Conservation (phyloP, 352 stramenopile genomes). For the Phytophthora multivora region DNA sequence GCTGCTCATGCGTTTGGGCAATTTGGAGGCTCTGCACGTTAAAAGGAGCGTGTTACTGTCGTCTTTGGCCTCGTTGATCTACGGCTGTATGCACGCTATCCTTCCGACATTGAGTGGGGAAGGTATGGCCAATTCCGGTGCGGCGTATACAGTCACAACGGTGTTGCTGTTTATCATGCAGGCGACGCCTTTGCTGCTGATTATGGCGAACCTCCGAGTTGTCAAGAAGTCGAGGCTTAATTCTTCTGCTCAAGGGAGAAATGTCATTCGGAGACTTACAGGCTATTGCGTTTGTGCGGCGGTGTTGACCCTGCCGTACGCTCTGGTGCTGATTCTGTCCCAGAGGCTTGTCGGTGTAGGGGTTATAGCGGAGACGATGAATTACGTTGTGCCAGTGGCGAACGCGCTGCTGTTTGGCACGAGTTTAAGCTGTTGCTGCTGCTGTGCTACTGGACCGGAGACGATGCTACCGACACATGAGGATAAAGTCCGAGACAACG, state of each 20-base stretch:
- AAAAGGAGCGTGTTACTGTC: conserved; percentile 56
- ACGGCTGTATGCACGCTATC: conserved; percentile 58
- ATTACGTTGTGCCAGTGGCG: conserved; percentile 59
- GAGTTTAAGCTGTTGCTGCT: conserved; percentile 62
- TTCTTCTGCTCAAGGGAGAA: conserved; percentile 54
- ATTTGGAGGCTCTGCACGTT: conserved; percentile 57
- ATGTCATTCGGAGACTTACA: conserved; percentile 59
- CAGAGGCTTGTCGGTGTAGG: conserved; percentile 36
- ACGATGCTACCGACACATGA: conserved; percentile 7
- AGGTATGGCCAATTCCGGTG: not conserved
- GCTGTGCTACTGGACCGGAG: conserved; percentile 25
- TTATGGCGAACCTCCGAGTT: conserved; percentile 54
- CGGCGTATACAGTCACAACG: conserved; percentile 53
- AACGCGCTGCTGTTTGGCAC: conserved; percentile 76
- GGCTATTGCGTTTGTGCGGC: conserved; percentile 60
- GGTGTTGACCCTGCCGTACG: conserved; percentile 59
- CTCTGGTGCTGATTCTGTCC: conserved; percentile 43
- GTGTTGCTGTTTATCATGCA: conserved; percentile 54
- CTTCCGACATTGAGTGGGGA: conserved; percentile 30
- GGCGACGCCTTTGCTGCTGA: conserved; percentile 41
- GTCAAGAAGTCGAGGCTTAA: conserved; percentile 58
- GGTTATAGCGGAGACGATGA: conserved; percentile 54
- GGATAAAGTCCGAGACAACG: conserved; percentile 14
- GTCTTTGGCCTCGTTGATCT: conserved; percentile 47
- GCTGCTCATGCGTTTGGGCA: conserved; percentile 68